Base-by-base conservation (phyloP, 225 moss, liverwort and hornwort species). In the Asterella californica region DNA sequence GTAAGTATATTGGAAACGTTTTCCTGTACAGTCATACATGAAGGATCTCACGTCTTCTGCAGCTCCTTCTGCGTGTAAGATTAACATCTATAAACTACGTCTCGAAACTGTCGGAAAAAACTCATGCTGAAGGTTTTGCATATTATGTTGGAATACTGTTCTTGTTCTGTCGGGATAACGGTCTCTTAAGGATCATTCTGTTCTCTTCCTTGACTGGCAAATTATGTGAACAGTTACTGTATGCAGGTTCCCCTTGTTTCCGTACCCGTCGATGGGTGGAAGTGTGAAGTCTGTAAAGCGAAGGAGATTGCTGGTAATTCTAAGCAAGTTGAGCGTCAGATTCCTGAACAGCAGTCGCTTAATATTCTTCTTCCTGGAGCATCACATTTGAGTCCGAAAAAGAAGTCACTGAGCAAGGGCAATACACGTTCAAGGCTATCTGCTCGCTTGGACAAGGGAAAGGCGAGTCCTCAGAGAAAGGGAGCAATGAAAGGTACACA, bases 241-340 rank as follows among this genome's bases (percentile, higher is more conserved):
- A 96, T 96, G 96, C 90, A 92, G 84, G 81, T 73, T 64, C 90
- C 87, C 53, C 85, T 90, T 74, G 83, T 88, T 78, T 61, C 84
- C 36, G 52, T 94, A 60, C 96, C 96, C 64, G 92, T 90, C 27
- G 88, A 86, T 52, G 92, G 92, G 77, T 96, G 96, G 96, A 88
- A 82, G 60, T 96, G 96, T 88, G 94, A 96, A 84, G 88, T 87
- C 46, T 96, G 96, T 82, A 90, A 85, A 79, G 74, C 85, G 15
- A 90, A 89, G 76, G 88, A 91, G 82, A 89, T 75, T 82, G 77
- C 78, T 69, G 92, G 86, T 61, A 85, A 85, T 46, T 33, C 78
- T 34, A 92, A 89, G 84, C 82, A 78, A 83, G 36, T 70, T 75
- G 90, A 91, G 75, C 78, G 66, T 12, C 46, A 48, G 65, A 18